Evolutionary conservation across 805 yeast species (phyloP).

Genomic region (Barnettozyma vustinii): DNA sequence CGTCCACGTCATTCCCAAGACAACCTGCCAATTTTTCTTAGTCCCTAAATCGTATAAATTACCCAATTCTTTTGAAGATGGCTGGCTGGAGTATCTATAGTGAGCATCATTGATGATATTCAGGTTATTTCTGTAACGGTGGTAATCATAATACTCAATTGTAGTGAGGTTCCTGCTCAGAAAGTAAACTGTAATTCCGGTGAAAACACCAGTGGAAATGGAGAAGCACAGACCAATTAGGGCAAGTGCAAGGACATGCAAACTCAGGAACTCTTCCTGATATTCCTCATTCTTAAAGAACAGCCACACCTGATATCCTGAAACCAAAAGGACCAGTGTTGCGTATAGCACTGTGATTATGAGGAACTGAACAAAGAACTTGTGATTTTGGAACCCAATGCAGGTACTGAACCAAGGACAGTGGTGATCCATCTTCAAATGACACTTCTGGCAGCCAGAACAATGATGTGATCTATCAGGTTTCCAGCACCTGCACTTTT

Average conservation of each 20-base stretch:
- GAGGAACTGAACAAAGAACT: slow-evolving; percentile 72
- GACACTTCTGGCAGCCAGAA: slow-evolving; percentile 61
- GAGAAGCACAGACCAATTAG: slow-evolving; percentile 48
- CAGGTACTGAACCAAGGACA: slow-evolving; percentile 93
- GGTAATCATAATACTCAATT: slow-evolving; percentile 61
- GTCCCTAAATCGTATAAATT: slow-evolving; percentile 77
- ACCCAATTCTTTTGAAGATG: slow-evolving; percentile 40
- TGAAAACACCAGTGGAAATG: slow-evolving; percentile 53
- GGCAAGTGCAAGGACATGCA: slow-evolving; percentile 57
- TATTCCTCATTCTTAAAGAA: slow-evolving; percentile 43
- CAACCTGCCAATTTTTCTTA: slow-evolving; percentile 52
- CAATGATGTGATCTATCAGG: slow-evolving; percentile 91
- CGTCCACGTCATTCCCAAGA: slow-evolving; percentile 64
- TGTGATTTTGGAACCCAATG: slow-evolving; percentile 77
- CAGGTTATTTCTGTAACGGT: slow-evolving; percentile 40
- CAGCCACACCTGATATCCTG: slow-evolving; percentile 38
- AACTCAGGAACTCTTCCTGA: slow-evolving; percentile 39
- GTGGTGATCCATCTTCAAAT: slow-evolving; percentile 89
- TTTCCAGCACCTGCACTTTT: slow-evolving; percentile 66
- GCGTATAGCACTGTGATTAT: slow-evolving; percentile 47
- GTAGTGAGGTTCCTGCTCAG: slow-evolving; percentile 69
- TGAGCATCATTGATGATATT: slow-evolving; percentile 29
- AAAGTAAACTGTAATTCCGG: slow-evolving; percentile 53
- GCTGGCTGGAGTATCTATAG: slow-evolving; percentile 37
- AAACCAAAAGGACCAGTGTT: slow-evolving; percentile 32